These are phyloP conservation scores for Phoma herbarum DNA, from an alignment of 2,329 filamentous ascomycete genomes.

Conservation along the genomic window DNA sequence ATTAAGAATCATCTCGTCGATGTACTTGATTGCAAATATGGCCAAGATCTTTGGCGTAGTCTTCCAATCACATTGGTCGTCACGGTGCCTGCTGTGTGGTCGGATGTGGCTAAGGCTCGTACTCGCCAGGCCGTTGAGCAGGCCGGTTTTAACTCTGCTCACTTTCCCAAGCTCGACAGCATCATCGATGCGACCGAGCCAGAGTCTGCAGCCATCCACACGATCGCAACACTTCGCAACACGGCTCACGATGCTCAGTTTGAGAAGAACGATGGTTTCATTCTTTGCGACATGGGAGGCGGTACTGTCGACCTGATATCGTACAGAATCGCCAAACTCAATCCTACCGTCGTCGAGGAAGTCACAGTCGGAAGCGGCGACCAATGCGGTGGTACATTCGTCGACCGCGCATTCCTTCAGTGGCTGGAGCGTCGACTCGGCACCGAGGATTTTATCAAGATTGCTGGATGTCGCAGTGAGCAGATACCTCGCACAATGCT, in stretches of 20 bases:
- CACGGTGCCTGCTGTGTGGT: constrained; percentile 42
- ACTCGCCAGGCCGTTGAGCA: constrained; percentile 31
- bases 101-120: constrained; percentile 31
- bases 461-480: constrained; percentile 26
- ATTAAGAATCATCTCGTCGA: constrained; percentile 33
- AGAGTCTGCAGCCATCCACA: constrained; percentile 42
- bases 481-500: constrained; percentile 27
- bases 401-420: constrained; percentile 34
- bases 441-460: constrained; percentile 25
- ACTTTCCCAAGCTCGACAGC: constrained; percentile 20
- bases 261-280: constrained; percentile 31
- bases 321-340: constrained; percentile 24
- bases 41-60: constrained; percentile 27
- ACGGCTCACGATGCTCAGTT: constrained; percentile 27
- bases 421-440: constrained; percentile 39
- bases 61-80: constrained; percentile 33
- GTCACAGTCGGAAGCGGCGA: constrained; percentile 34
- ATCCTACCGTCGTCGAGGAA: constrained; percentile 33
- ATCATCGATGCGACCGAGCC: constrained; percentile 30
- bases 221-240: constrained; percentile 26
- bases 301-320: constrained; percentile 44
- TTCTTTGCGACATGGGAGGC: constrained; percentile 44
- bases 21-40: constrained; percentile 35
- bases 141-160: constrained; percentile 30
- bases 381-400: constrained; percentile 42